A percentile compares a stretch with the other conserved stretches of the same genome.
Evolutionary conservation across 2,329 filamentous ascomycete species (phyloP).

Genomic region (Pyrenophora tritici-repentis): DNA sequence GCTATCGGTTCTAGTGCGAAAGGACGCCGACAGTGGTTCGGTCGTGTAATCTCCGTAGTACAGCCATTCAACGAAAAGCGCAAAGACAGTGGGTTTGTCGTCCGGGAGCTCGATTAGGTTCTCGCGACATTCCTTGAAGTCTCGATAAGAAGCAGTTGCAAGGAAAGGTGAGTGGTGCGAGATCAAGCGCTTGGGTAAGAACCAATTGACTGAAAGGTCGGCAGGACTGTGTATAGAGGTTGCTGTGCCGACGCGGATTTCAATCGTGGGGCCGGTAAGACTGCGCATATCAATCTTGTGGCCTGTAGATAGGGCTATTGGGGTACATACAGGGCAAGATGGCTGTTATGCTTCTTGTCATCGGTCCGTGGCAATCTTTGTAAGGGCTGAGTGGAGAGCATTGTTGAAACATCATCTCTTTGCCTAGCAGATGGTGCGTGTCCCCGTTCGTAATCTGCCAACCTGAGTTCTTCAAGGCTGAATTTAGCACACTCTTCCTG

Average conservation of each 20-base stretch:
- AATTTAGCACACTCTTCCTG: not conserved
- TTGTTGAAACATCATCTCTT: not conserved
- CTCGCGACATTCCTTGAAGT: constrained; percentile 18
- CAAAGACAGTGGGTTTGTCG: constrained; percentile 15
- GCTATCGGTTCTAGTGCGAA: not conserved
- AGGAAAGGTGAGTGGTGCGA: constrained; percentile 18
- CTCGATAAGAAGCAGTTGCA: constrained; percentile 9
- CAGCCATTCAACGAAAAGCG: constrained; percentile 23
- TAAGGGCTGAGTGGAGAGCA: not conserved
- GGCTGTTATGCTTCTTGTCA: not conserved
- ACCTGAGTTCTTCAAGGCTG: constrained; percentile 1
- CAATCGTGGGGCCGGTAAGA: constrained; percentile 10
- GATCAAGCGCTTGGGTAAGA: constrained; percentile 15
- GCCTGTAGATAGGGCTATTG: not conserved
- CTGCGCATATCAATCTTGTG: not conserved
- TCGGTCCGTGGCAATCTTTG: not conserved
- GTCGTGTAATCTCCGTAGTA: constrained; percentile 18
- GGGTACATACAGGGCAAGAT: constrained; percentile 7
- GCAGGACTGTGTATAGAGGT: not conserved
- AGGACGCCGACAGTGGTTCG: not conserved
- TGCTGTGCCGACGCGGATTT: constrained; percentile 8
- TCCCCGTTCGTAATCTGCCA: constrained; percentile 8
- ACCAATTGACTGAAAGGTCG: constrained; percentile 6
- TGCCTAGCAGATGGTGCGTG: not conserved
- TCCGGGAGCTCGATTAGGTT: constrained; percentile 16